Base-by-base conservation (phyloP, 2,329 filamentous ascomycete genomes). In the Sphaerostilbella broomeana region DNA sequence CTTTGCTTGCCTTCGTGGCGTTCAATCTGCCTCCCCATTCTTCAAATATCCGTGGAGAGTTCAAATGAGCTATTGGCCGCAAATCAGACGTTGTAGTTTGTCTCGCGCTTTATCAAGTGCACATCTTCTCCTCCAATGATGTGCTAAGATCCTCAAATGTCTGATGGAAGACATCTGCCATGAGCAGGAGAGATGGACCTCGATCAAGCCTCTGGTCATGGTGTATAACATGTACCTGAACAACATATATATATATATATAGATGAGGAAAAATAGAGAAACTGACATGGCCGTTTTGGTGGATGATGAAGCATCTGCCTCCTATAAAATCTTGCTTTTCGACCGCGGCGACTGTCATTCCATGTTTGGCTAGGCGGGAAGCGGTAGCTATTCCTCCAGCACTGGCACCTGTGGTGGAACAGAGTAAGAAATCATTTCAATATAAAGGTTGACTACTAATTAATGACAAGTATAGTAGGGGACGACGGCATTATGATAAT, bases 51-150 rank as follows among this genome's bases (percentile, higher is more conserved):
- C n/a, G 77, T 80, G 4, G 75, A 79, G 19, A 84, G 64, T 45
- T 73, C 68, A 54, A 86, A 81, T 9, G 59, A 63, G 47, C 75
- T 73, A 36, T 77, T 78, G 56, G 86, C 83, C 11, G 75, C 68
- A 55, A 86, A 88, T 70, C 79, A 84, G 43, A 88, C 69, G 39
- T 77, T 75, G 66, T 88, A 87, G 56, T 87, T 88, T 1, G 81
- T 80, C 35, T 84, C 77, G 58, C 83, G 87, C 63, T 82, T 84
- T 17, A 83, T 54, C 4, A 88, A 63, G 33, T 79, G 62, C 1
- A 87, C 70, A n/a, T 77, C 79, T 54, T 86, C 82, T 64, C 68
- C 46, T 76, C 69, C 10, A 86, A 64, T 8, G 72, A 75, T 5
- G 81, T 86, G 45, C 70, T 80, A 2, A 87, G 72, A 50, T 87